These are phyloP conservation scores for Cardiospermum halicacabum DNA, from an alignment of 345 rosid genomes.

Conservation along the genomic window DNA sequence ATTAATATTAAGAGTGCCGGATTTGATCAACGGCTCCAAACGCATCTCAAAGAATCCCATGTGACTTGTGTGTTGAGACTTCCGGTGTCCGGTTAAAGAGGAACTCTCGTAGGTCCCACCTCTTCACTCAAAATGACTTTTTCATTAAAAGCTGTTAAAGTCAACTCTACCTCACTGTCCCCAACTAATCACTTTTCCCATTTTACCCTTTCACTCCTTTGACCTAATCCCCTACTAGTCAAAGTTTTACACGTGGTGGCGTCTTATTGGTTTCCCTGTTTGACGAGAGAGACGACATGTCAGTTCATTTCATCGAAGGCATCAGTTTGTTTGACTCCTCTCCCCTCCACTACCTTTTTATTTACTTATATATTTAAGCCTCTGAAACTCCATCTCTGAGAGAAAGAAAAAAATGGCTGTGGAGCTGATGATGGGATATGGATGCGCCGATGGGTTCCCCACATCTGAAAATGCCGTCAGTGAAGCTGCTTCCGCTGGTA, in stretches of 20 bases:
- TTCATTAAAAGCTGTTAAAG: constrained; percentile 39
- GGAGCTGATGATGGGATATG: constrained; percentile 52
- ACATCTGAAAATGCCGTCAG: constrained; percentile 41
- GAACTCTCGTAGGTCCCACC: constrained; percentile 11
- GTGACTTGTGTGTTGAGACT: constrained; percentile 35
- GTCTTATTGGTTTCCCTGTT: constrained; percentile 10
- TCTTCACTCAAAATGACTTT: constrained; percentile 25
- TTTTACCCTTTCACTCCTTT: constrained; percentile 30
- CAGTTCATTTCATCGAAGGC: constrained; percentile 24
- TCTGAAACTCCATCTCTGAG: too few species aligned
- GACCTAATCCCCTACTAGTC: constrained; percentile 29
- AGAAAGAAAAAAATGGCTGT: constrained; percentile 59
- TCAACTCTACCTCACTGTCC: constrained; percentile 59
- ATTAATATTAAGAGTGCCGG: too few species aligned
- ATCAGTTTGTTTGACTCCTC: constrained; percentile 44
- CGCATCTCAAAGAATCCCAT: constrained; percentile 36
- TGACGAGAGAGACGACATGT: constrained; percentile 35
- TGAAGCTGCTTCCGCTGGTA: constrained; percentile 78
- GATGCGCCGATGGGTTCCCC: constrained; percentile 31
- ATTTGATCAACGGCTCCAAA: constrained; percentile 13
- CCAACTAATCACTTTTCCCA: constrained; percentile 24
- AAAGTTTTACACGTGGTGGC: constrained; percentile 22
- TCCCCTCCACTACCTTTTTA: neutral
- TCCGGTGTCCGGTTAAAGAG: constrained; percentile 41
- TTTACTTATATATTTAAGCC: too few species aligned